Evolutionary conservation across 257 asterid species (phyloP).

Genomic region (Solanum neorickii): DNA sequence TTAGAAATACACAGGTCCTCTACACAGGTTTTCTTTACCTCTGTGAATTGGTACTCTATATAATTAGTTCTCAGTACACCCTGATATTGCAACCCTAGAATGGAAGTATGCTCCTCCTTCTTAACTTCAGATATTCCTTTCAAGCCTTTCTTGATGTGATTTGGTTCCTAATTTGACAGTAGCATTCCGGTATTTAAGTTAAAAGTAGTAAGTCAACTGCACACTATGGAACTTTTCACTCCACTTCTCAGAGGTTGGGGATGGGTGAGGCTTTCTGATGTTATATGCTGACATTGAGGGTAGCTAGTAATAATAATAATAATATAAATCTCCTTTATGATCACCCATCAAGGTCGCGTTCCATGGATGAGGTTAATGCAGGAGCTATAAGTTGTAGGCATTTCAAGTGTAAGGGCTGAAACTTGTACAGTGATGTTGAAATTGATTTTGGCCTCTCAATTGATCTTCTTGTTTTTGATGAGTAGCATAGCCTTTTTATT

Average conservation of each 20-base stretch:
- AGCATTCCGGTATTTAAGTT: neutral
- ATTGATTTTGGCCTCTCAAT: neutral
- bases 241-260: neutral
- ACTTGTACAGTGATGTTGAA: neutral
- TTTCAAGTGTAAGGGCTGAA: neutral
- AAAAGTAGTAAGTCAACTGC: neutral
- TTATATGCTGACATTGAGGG: neutral
- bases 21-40: neutral
- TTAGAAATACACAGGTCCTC: conserved; percentile 58
- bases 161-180: neutral
- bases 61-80: neutral
- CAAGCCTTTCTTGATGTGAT: neutral
- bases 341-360: neutral
- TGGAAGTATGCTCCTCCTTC: neutral
- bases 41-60: neutral
- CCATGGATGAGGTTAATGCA: neutral
- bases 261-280: neutral
- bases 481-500: neutral
- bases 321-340: neutral
- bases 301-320: neutral
- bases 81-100: conserved; percentile 1
- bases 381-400: neutral
- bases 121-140: neutral
- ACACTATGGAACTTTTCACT: neutral
- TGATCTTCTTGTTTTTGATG: neutral